These are phyloP conservation scores for Leccinum imitatum DNA, from an alignment of 768 basidiomycete genomes.

Conservation along the genomic window DNA sequence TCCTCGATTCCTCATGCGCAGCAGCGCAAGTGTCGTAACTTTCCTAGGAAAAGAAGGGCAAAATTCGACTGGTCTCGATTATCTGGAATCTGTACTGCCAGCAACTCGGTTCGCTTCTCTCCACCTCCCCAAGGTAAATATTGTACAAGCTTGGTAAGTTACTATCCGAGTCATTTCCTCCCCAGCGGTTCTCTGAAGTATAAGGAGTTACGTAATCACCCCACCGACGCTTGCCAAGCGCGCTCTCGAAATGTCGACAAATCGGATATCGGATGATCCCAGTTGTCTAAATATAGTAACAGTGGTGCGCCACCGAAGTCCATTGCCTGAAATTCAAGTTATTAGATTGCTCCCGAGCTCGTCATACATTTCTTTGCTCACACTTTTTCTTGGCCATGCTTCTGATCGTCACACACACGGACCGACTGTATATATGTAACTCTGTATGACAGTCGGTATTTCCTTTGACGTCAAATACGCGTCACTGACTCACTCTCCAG, in stretches of 20 bases:
- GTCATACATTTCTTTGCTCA: conserved; percentile 3
- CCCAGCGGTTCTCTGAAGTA: not conserved
- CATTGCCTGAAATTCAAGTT: not conserved
- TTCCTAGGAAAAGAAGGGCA: not conserved
- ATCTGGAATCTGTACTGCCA: not conserved
- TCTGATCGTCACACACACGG: conserved; percentile 13
- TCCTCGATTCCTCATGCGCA: not conserved
- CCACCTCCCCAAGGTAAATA: not conserved
- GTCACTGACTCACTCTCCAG: conserved; percentile 14
- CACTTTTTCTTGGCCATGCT: conserved; percentile 10
- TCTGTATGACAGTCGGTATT: not conserved
- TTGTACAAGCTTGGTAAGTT: not conserved
- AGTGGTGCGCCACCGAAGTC: not conserved
- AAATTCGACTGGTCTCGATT: not conserved
- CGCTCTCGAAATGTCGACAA: not conserved
- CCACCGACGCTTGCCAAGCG: not conserved
- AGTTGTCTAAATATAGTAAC: not conserved
- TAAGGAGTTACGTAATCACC: conserved; percentile 6
- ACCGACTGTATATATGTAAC: not conserved
- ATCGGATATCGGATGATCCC: not conserved
- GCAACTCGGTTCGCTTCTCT: not conserved
- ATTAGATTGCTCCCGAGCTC: not conserved
- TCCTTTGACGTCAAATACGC: conserved; percentile 12
- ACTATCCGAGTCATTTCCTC: not conserved
- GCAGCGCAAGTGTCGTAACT: not conserved